Base-by-base conservation (phyloP, 495 filamentous ascomycete genomes). In the Jackrogersella multiformis region DNA sequence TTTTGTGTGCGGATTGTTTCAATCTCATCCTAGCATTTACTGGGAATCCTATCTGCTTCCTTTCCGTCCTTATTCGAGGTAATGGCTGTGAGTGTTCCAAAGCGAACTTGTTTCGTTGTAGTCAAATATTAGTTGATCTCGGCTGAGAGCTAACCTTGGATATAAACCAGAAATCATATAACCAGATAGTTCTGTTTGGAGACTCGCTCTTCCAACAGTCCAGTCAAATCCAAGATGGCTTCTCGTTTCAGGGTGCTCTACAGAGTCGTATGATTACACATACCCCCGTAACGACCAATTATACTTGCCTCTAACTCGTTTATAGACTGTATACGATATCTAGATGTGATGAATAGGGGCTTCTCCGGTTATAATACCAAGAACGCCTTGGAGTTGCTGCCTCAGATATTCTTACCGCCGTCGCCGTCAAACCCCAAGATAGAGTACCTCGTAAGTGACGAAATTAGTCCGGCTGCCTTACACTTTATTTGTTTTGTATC, bases 161-260 rank as follows among this genome's bases (percentile, higher is more conserved):
- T 51, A 26, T 20, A 46, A 36, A 23, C 56, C 18, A 73, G 78
- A 71, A 72, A 55, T 73, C 80, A 4, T 81, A 83, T 66, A 78
- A 81, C 21, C 91, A 93, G 71, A 85, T 94, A 70, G 79, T 94
- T 41, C 85, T 94, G 18, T 92, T 96, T 70, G 92, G 92, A 26
- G 92, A 96, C 73, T 93, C 90, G 24, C 86, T 96, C 67, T 88
- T 90, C 20, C 86, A 96, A 70, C 77, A 80, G 34, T 84, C 86
- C 38, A 82, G 80, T 57, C 80, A 82, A 51, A 79, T 87, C 63
- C 72, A 83, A 2, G 70, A 83, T 56, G 90, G 88, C 23, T 93
- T 92, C 74, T 88, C 83, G 7, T 90, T 94, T 62, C 85, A 86
- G 63, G 83, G 89, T 35, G 89, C 86, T 26, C 78, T 97, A 10